Evolutionary conservation across 768 basidiomycete species (phyloP).

Genomic region (Russula sp.): DNA sequence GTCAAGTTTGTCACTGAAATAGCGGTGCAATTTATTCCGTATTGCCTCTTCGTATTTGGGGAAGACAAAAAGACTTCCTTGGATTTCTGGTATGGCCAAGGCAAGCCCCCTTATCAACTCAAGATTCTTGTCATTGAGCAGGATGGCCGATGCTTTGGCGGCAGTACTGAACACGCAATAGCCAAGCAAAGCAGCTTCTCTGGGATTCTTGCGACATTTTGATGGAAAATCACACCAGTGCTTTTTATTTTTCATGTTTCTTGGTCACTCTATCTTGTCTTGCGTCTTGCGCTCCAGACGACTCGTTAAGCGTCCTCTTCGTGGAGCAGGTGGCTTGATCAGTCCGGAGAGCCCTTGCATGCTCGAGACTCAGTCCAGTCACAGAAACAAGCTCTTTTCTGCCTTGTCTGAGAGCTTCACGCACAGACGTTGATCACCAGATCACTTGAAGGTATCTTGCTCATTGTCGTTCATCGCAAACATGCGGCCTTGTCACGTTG

Average conservation of each 20-base stretch:
- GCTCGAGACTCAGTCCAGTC: slow-evolving; percentile 16
- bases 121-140: slow-evolving; percentile 7
- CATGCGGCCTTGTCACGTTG: slow-evolving; percentile 16
- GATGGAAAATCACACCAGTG: slow-evolving; percentile 12
- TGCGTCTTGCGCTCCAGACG: slow-evolving; percentile 5
- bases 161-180: slow-evolving; percentile 13
- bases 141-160: slow-evolving; percentile 3
- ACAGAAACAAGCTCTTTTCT: slow-evolving; percentile 6
- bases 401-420: slow-evolving; percentile 9
- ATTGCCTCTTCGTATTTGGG: slow-evolving; percentile 5
- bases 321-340: slow-evolving; percentile 4
- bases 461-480: slow-evolving; percentile 14
- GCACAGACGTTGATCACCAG: slow-evolving; percentile 12
- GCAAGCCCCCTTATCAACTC: not conserved
- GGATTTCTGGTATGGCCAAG: not conserved
- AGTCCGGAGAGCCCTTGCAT: slow-evolving; percentile 10
- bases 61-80: not conserved
- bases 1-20: not conserved
- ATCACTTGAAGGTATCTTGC: slow-evolving; percentile 17
- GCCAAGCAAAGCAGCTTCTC: slow-evolving; percentile 11
- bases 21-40: slow-evolving; percentile 12
- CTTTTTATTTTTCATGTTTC: not conserved
- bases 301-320: slow-evolving; percentile 8
- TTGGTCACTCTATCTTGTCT: slow-evolving; percentile 20
- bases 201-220: slow-evolving; percentile 10